Percentiles rank a stretch among this genome's conserved stretches.
These are phyloP conservation scores for Macrolepiota dolichaula DNA, from an alignment of 768 basidiomycete species.

Conservation along the genomic window DNA sequence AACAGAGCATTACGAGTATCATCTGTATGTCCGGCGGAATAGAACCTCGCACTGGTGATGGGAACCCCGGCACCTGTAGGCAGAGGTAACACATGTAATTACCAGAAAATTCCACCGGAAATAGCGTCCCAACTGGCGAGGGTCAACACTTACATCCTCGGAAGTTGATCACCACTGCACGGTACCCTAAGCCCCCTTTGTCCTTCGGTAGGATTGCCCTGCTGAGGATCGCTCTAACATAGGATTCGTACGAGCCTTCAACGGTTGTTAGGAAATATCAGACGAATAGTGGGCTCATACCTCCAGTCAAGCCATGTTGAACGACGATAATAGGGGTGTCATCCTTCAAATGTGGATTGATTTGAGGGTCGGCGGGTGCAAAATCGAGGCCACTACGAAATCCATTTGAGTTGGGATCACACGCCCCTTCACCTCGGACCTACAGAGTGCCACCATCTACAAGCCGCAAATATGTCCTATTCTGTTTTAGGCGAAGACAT, in stretches of 20 bases:
- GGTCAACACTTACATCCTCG: constrained; percentile 69
- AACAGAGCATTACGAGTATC: constrained; percentile 82
- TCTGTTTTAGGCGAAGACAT: not conserved
- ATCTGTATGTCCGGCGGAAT: constrained; percentile 86
- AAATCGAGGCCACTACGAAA: constrained; percentile 60
- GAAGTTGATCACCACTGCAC: constrained; percentile 89
- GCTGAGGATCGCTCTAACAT: constrained; percentile 79
- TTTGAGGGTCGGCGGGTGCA: constrained; percentile 41
- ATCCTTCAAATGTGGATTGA: constrained; percentile 23
- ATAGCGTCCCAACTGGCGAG: not conserved
- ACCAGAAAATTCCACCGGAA: constrained; percentile 10
- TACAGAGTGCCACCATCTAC: constrained; percentile 67
- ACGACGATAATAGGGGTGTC: constrained; percentile 56
- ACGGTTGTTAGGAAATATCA: not conserved
- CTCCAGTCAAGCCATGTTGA: constrained; percentile 54
- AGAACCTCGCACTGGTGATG: constrained; percentile 78
- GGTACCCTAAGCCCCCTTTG: constrained; percentile 86
- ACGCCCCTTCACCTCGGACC: constrained; percentile 16
- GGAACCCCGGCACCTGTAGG: constrained; percentile 77
- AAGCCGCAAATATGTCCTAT: constrained; percentile 45
- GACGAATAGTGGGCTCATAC: constrained; percentile 20
- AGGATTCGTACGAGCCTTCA: constrained; percentile 84
- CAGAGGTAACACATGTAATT: constrained; percentile 11
- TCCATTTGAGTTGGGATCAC: constrained; percentile 5
- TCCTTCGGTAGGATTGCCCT: constrained; percentile 66